Evolutionary conservation across 2,329 filamentous ascomycete species (phyloP), one percentile per base, ranked within the genome.

Genomic region (Epichloe sibirici): DNA sequence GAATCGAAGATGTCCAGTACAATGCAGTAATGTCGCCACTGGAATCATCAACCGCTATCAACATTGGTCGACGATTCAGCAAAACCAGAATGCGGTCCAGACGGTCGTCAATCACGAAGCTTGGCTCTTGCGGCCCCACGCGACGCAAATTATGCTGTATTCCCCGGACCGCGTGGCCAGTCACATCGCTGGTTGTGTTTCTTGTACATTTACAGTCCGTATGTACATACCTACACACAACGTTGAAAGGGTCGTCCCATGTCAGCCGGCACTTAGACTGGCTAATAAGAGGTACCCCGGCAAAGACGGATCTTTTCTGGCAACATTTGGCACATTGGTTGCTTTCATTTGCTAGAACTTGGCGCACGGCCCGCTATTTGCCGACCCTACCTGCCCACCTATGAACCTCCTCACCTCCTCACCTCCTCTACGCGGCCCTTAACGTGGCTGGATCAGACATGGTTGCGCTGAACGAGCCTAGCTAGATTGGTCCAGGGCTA

Each of bases 361-460:
- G 42, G 35, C 47, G 48, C 51, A 53, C 51, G 51, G 51, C 39
- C 39, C 48, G 48, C 44, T 31, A 4, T 28, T 40, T 31, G 31
- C 31, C 31, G 9, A 8, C 28, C 28, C 45, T 44, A 9, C 17
- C 49, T 28, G 13, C 21, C 15, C 42, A 12, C 17, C 17, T 17
- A 17, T 17, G 17, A n/a, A n/a, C n/a, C n/a, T n/a, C n/a, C n/a
- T n/a, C n/a, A 21, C 17, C 17, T 21, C 17, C 17, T 21, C 17
- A 21, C 17, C 17, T 21, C 17, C 34, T 45, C 44, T 37, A 43
- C 40, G 48, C 37, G 37, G 12, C 40, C 51, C 53, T 54, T 53
- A 17, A 38, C 25, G 15, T 49, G 46, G 39, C 51, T 51, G 48
- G 23, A 51, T 53, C 28, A 57, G 55, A 54, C 53, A 53, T 15